These are phyloP conservation scores for Blepharisma stoltei DNA, from an alignment of 73 alveolate species.

Conservation along the genomic window DNA sequence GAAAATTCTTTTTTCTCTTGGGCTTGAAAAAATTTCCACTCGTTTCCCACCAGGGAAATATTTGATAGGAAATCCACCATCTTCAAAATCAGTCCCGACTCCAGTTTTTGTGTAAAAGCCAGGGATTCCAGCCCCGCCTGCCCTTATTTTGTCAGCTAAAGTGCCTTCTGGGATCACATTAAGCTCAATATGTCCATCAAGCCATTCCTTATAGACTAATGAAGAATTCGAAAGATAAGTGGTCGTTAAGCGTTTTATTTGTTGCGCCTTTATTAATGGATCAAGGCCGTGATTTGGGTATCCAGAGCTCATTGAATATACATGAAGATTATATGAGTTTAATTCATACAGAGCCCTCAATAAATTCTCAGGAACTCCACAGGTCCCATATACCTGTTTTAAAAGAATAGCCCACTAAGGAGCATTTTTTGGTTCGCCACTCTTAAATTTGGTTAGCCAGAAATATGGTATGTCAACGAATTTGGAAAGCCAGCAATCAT, in stretches of 20 bases:
- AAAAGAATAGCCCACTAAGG: no score
- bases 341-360: constrained; percentile 51
- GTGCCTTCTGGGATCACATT: constrained; percentile 75
- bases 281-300: constrained; percentile 33
- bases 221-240: constrained; percentile 44
- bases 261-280: constrained; percentile 13
- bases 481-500: no score
- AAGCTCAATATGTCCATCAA: constrained; percentile 62
- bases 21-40: constrained; percentile 38
- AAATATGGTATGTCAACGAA: no score
- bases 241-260: neutral
- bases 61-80: constrained; percentile 12
- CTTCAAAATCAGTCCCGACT: neutral
- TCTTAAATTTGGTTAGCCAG: no score
- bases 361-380: constrained; percentile 86
- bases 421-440: no score
- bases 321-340: constrained; percentile 55
- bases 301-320: constrained; percentile 72
- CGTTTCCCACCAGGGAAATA: neutral
- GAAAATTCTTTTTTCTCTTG: constrained; percentile 39
- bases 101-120: constrained; percentile 24
- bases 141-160: constrained; percentile 32
- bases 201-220: constrained; percentile 38
- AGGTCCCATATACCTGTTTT: no score
- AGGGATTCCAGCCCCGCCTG: constrained; percentile 2